Percentiles rank a stretch among this genome's conserved stretches.
These are phyloP conservation scores for Ogataea minuta DNA, from an alignment of 805 yeast species.

Conservation along the genomic window DNA sequence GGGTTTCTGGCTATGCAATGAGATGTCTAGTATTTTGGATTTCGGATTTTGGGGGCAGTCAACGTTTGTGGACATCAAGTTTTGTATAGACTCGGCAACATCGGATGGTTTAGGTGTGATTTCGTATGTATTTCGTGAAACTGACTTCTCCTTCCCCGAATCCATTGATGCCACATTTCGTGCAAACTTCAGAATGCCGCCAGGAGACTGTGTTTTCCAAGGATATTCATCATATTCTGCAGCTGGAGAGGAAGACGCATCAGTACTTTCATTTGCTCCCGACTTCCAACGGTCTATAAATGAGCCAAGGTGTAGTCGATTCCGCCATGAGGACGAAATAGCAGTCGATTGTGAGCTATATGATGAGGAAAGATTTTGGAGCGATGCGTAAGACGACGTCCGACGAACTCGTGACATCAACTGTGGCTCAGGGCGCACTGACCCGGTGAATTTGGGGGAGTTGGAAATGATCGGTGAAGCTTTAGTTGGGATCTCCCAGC, in stretches of 20 bases:
- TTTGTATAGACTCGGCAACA: neutral
- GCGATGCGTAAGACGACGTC: conserved; percentile 35
- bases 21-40: conserved; percentile 1
- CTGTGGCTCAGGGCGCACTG: conserved; percentile 22
- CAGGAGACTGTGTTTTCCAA: conserved; percentile 21
- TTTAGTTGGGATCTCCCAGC: conserved; percentile 44
- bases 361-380: conserved; percentile 37
- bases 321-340: conserved; percentile 30
- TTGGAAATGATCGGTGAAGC: conserved; percentile 23
- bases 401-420: conserved; percentile 24
- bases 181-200: conserved; percentile 8
- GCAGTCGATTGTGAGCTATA: conserved; percentile 30
- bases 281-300: conserved; percentile 31
- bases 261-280: conserved; percentile 5
- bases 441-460: conserved; percentile 21
- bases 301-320: conserved; percentile 26
- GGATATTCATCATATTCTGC: conserved; percentile 30
- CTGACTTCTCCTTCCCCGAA: conserved; percentile 4
- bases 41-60: neutral
- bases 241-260: conserved; percentile 28
- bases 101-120: neutral
- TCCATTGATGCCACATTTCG: conserved; percentile 12
- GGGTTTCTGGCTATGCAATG: neutral
- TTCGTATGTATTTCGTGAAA: neutral
- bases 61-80: conserved; percentile 1